Evolutionary conservation across 768 basidiomycete species (phyloP).

Genomic region (Russula griseocarnosa): DNA sequence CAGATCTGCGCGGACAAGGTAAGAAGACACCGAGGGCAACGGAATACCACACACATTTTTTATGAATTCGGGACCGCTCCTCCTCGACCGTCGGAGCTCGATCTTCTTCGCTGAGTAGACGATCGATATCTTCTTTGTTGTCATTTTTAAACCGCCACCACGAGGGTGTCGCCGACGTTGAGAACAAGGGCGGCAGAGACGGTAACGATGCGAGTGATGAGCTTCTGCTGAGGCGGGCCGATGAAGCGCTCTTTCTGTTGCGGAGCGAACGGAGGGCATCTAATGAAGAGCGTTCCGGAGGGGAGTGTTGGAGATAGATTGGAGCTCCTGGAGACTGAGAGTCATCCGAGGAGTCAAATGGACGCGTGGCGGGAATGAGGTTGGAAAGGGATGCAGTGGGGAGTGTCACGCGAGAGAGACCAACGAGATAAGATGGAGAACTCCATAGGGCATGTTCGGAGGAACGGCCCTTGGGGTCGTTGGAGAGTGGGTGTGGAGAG

Average conservation of each 20-base stretch:
- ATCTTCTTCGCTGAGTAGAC: conserved; percentile 52
- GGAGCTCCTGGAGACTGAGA: conserved; percentile 36
- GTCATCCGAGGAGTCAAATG: conserved; percentile 31
- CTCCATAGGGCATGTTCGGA: conserved; percentile 41
- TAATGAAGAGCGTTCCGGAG: conserved; percentile 48
- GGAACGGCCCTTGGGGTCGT: conserved; percentile 30
- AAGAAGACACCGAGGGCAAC: neutral
- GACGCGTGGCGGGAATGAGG: conserved; percentile 21
- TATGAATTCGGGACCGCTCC: conserved; percentile 44
- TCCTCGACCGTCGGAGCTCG: conserved; percentile 46
- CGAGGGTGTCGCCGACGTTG: conserved; percentile 30
- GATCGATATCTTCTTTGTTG: conserved; percentile 43
- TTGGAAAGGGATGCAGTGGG: conserved; percentile 59
- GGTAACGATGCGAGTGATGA: conserved; percentile 21
- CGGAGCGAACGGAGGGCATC: conserved; percentile 54
- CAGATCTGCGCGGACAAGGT: conserved; percentile 47
- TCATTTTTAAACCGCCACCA: conserved; percentile 52
- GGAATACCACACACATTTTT: conserved; percentile 54
- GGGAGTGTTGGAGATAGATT: conserved; percentile 37
- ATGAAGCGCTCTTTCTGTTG: conserved; percentile 27
- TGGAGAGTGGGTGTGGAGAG: conserved; percentile 30
- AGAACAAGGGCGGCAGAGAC: conserved; percentile 1
- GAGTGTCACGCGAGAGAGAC: conserved; percentile 55
- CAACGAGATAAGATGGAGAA: conserved; percentile 51
- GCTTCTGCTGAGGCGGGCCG: conserved; percentile 31